A percentile compares a stretch with the other conserved stretches of the same genome.
These are phyloP conservation scores for Phytophthora quininea DNA, from an alignment of 352 stramenopile genomes.

Conservation along the genomic window DNA sequence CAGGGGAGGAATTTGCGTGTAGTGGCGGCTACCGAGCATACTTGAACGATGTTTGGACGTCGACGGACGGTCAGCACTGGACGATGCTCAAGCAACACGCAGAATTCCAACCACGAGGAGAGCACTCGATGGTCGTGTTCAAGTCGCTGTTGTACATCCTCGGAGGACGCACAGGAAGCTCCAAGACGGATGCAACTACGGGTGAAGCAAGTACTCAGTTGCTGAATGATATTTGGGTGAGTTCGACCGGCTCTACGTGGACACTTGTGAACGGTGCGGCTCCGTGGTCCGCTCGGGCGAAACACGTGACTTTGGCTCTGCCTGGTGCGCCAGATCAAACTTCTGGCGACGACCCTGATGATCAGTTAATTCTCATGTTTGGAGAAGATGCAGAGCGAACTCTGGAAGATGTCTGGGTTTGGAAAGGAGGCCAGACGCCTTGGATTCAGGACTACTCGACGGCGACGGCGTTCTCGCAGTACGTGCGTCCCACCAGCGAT, in stretches of 20 bases:
- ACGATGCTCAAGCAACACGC: slow-evolving; percentile 47
- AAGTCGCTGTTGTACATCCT: slow-evolving; percentile 62
- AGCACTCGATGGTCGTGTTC: slow-evolving; percentile 74
- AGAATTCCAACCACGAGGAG: slow-evolving; percentile 56
- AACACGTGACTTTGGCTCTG: slow-evolving; percentile 53
- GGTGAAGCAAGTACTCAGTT: slow-evolving; percentile 32
- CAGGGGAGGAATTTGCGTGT: slow-evolving; percentile 71
- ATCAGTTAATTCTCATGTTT: slow-evolving; percentile 66
- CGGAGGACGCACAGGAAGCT: slow-evolving; percentile 52
- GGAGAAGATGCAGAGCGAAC: slow-evolving; percentile 67
- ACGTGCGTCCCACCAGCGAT: slow-evolving; percentile 52
- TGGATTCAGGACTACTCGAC: slow-evolving; percentile 62
- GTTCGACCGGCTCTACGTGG: slow-evolving; percentile 57
- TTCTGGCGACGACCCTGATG: slow-evolving; percentile 47
- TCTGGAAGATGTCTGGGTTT: slow-evolving; percentile 72
- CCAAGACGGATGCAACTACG: slow-evolving; percentile 21
- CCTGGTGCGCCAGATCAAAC: slow-evolving; percentile 47
- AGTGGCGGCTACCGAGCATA: slow-evolving; percentile 66
- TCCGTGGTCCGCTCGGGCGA: slow-evolving; percentile 59
- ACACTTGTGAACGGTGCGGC: slow-evolving; percentile 27
- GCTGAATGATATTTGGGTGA: slow-evolving; percentile 78
- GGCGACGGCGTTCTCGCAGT: slow-evolving; percentile 38
- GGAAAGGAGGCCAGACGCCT: slow-evolving; percentile 34
- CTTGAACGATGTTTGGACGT: slow-evolving; percentile 79
- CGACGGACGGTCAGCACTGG: slow-evolving; percentile 64